Conservation (phyloP, 176 grass and related monocot species). For the Triticum dicoccoides region DNA sequence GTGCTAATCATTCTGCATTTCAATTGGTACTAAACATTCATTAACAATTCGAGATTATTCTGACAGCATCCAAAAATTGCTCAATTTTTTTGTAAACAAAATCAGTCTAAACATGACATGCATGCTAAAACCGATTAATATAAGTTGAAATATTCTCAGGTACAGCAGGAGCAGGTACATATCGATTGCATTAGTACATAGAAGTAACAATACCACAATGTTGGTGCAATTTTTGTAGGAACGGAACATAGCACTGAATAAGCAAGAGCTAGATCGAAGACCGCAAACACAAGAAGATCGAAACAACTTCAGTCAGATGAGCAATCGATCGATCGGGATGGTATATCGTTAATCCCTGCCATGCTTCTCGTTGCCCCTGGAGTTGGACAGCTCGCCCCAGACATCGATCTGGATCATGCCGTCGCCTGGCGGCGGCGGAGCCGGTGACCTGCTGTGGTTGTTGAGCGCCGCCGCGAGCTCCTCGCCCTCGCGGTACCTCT, state of each 20-base stretch:
- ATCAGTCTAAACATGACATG: too few species aligned
- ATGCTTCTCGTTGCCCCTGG: conserved; percentile 18
- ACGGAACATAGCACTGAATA: not conserved
- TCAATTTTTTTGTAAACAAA: not conserved
- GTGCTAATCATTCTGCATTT: not conserved
- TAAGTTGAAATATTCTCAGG: not conserved
- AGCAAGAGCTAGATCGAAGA: not conserved
- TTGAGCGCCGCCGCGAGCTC: conserved; percentile 44
- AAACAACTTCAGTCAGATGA: not conserved
- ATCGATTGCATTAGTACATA: not conserved
- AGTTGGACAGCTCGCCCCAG: conserved; percentile 55
- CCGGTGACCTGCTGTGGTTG: not conserved
- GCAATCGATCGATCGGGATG: not conserved
- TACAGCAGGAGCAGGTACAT: not conserved
- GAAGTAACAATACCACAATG: not conserved
- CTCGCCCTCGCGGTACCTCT: conserved; percentile 64
- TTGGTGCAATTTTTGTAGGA: not conserved
- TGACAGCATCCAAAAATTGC: not conserved
- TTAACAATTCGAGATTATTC: not conserved
- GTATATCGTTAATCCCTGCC: conserved; percentile 1
- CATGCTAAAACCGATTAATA: not conserved
- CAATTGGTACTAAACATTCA: not conserved
- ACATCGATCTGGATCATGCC: conserved; percentile 39
- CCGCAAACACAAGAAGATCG: not conserved
- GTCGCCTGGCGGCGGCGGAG: not conserved